Evolutionary conservation across 768 basidiomycete genomes (phyloP).

Genomic region (Daedaleopsis sinensis): DNA sequence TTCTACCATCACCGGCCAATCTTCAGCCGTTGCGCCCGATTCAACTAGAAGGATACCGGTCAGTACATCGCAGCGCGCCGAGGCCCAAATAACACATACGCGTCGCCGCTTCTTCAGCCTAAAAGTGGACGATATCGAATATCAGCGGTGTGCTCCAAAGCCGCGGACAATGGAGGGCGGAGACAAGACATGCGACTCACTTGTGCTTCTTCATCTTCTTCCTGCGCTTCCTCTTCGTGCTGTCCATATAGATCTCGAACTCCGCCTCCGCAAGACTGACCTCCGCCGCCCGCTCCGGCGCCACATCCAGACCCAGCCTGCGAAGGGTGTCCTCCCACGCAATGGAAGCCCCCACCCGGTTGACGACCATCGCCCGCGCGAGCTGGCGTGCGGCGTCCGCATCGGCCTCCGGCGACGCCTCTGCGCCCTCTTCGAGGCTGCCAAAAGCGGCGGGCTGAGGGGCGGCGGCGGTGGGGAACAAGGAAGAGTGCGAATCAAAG

Average conservation of each 20-base stretch:
- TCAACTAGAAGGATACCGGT: constrained; percentile 13
- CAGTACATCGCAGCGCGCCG: not conserved
- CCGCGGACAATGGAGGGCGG: constrained; percentile 1
- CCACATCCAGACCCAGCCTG: constrained; percentile 62
- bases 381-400: constrained; percentile 81
- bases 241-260: constrained; percentile 73
- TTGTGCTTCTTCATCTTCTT: constrained; percentile 99
- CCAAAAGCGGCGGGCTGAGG: constrained; percentile 26
- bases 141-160: not conserved
- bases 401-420: constrained; percentile 68
- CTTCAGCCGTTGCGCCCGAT: constrained; percentile 23
- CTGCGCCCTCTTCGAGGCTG: constrained; percentile 46
- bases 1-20: constrained; percentile 22
- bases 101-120: constrained; percentile 92
- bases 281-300: constrained; percentile 52
- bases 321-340: constrained; percentile 73
- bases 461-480: constrained; percentile 17
- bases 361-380: constrained; percentile 73
- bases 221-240: constrained; percentile 80
- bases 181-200: constrained; percentile 53
- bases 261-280: constrained; percentile 61
- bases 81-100: constrained; percentile 44
- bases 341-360: constrained; percentile 58
- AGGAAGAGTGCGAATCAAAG: constrained; percentile 38
- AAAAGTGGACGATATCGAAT: constrained; percentile 12